Evolutionary conservation across 257 asterid genomes (phyloP).

Genomic region (Lycium barbarum): DNA sequence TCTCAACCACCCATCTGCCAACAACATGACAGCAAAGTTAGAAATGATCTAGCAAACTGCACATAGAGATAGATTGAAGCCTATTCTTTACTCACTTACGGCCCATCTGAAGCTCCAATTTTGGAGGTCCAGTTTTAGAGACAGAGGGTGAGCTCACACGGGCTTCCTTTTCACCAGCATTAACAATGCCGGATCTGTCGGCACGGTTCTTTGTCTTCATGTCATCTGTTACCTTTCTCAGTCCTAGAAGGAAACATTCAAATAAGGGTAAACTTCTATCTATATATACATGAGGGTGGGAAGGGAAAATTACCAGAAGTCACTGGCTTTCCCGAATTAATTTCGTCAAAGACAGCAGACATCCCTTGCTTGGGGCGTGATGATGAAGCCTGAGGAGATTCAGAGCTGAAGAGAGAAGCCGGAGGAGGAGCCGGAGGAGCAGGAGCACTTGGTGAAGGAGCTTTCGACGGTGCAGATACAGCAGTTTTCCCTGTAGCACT

Average conservation of each 20-base stretch:
- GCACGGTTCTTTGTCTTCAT: constrained; percentile 92
- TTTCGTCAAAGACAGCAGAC: constrained; percentile 94
- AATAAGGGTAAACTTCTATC: constrained; percentile 3
- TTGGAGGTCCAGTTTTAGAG: constrained; percentile 88
- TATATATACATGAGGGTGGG: not conserved
- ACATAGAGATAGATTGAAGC: constrained; percentile 25
- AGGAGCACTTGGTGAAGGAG: constrained; percentile 66
- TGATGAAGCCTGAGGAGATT: constrained; percentile 72
- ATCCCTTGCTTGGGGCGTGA: constrained; percentile 85
- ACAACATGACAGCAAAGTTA: constrained; percentile 33
- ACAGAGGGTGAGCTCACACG: constrained; percentile 58
- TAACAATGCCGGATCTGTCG: constrained; percentile 74
- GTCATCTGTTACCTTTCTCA: constrained; percentile 90
- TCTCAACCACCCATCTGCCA: constrained; percentile 96
- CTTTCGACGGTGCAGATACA: constrained; percentile 60
- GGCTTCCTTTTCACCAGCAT: constrained; percentile 61
- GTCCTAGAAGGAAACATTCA: constrained; percentile 53
- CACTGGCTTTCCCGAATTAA: constrained; percentile 80
- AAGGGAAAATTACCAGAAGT: constrained; percentile 67
- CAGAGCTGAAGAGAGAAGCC: constrained; percentile 76
- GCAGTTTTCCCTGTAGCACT: constrained; percentile 69
- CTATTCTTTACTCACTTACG: constrained; percentile 78
- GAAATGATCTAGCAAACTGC: constrained; percentile 29
- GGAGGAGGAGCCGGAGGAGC: constrained; percentile 94
- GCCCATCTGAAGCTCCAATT: constrained; percentile 98